Percentiles rank a stretch among this genome's conserved stretches.
These are phyloP conservation scores for Aspergillus costaricaensis DNA, from an alignment of 2,329 filamentous ascomycete species.

Conservation along the genomic window DNA sequence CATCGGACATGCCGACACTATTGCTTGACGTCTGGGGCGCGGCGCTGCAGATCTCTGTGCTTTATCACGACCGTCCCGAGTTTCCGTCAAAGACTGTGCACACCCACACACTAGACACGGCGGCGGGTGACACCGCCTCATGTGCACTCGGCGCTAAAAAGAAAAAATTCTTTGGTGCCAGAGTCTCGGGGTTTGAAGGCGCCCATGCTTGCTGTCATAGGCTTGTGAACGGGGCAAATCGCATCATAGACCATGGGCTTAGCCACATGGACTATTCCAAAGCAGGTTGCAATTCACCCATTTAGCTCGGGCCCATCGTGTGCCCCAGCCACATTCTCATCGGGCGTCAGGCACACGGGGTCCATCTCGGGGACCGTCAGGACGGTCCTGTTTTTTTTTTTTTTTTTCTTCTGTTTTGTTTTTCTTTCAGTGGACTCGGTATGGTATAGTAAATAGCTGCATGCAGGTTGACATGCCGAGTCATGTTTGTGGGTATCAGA, in stretches of 20 bases:
- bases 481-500: background rate
- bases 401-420: background rate
- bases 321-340: background rate
- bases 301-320: background rate
- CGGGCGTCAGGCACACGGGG: conserved; percentile 1
- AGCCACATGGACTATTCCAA: background rate
- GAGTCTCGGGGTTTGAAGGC: background rate
- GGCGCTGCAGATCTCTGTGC: background rate
- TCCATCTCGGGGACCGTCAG: background rate
- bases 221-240: background rate
- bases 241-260: too few relatives aligned
- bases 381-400: background rate
- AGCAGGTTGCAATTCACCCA: background rate
- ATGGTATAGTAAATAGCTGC: background rate
- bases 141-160: background rate
- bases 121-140: conserved; percentile 5
- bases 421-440: background rate
- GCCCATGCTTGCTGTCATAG: background rate
- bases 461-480: background rate
- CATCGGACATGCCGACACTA: background rate
- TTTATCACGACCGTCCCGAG: background rate
- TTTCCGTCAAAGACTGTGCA: background rate
- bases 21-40: background rate
- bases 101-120: background rate
- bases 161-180: background rate